phyloP scores from a whole-genome alignment of 495 filamentous ascomycete genomes.

The Aspergillus baeticus region DNA sequence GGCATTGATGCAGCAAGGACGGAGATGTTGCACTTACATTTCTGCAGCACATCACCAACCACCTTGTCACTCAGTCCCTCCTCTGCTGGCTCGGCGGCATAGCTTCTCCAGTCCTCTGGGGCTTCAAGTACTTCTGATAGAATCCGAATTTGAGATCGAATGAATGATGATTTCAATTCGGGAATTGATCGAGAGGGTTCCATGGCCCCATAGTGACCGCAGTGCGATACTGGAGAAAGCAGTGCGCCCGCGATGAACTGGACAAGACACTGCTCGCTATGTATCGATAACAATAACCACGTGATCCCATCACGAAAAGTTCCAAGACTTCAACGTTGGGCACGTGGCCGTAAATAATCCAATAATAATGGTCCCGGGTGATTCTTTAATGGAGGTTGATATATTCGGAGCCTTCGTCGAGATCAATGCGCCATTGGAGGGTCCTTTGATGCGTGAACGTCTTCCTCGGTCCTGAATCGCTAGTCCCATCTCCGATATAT shows the following conservation, averaged over 20 bases:
- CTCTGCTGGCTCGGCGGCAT: constrained; percentile 40
- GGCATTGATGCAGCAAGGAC: background rate
- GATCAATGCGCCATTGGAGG: background rate
- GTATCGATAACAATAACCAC: constrained; percentile 25
- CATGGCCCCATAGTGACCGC: constrained; percentile 34
- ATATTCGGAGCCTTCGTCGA: background rate
- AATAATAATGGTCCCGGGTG: no score
- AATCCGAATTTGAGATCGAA: constrained; percentile 60
- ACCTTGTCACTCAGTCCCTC: constrained; percentile 51
- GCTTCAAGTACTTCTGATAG: constrained; percentile 56
- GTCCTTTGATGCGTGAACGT: background rate
- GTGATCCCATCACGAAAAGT: background rate
- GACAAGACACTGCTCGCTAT: no score
- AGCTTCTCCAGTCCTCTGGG: constrained; percentile 55
- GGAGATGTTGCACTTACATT: constrained; percentile 32
- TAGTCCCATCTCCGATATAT: constrained; percentile 6
- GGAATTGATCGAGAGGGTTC: constrained; percentile 51
- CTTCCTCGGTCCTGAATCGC: constrained; percentile 11
- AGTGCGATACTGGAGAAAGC: constrained; percentile 2
- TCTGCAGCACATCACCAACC: constrained; percentile 55
- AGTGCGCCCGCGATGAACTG: no score
- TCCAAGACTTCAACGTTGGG: no score
- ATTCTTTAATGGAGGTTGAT: background rate
- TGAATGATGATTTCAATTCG: constrained; percentile 63
- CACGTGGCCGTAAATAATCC: no score